Evolutionary conservation across 345 rosid genomes (phyloP).

Genomic region (Hibiscus mutabilis): DNA sequence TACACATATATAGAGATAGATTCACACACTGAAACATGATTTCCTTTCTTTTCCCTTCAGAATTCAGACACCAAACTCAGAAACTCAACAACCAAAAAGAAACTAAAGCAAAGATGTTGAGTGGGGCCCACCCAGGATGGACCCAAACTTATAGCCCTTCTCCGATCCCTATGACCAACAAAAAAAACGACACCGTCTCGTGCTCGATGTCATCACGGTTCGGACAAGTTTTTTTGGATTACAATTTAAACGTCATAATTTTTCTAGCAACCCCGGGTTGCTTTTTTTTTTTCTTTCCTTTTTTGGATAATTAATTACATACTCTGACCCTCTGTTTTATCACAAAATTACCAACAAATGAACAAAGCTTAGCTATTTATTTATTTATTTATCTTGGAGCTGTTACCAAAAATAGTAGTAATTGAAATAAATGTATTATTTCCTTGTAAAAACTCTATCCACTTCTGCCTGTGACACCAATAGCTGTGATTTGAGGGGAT

Average conservation of each 20-base stretch:
- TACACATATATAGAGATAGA: too few species aligned
- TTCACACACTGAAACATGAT: too few species aligned
- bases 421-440: neutral
- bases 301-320: too few species aligned
- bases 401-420: neutral
- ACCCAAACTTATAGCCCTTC: neutral
- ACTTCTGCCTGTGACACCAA: conserved; percentile 4
- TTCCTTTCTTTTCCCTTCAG: too few species aligned
- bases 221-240: neutral
- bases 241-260: neutral
- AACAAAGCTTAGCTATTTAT: too few species aligned
- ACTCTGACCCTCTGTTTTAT: too few species aligned
- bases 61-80: neutral
- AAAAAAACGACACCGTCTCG: neutral
- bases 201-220: neutral
- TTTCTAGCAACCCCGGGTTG: neutral
- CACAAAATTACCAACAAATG: too few species aligned
- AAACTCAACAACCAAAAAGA: neutral
- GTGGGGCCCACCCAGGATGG: neutral
- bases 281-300: too few species aligned
- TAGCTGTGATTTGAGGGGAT: neutral
- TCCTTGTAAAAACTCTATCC: neutral
- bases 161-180: neutral
- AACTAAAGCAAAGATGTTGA: neutral
- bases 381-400: neutral